phyloP scores from a whole-genome alignment of 441 rosid genomes.

The Brassica hybrid region DNA sequence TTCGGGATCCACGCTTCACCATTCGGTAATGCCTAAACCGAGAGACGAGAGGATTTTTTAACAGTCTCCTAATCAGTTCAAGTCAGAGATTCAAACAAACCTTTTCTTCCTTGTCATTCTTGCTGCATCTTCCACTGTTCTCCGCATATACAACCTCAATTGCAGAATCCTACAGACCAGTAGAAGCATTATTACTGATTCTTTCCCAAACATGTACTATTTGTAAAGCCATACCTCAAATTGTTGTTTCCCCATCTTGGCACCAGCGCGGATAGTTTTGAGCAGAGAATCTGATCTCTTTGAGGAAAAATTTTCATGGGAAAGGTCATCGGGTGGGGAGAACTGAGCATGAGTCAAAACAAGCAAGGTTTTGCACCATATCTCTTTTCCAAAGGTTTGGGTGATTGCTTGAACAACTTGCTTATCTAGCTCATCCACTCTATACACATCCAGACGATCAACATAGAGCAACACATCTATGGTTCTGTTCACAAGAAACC shows the following conservation, averaged over 20 bases:
- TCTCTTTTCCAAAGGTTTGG: conserved; percentile 81
- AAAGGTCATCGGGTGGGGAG: conserved; percentile 82
- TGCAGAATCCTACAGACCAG: too few species aligned
- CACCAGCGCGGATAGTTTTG: conserved; percentile 61
- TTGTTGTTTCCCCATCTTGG: conserved; percentile 54
- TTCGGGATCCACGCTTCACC: too few species aligned
- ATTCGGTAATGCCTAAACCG: too few species aligned
- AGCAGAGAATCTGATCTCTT: conserved; percentile 81
- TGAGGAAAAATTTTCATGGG: conserved; percentile 68
- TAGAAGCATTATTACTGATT: too few species aligned
- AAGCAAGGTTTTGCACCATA: conserved; percentile 82
- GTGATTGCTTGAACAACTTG: conserved; percentile 78
- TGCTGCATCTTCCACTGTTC: too few species aligned
- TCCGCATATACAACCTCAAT: too few species aligned
- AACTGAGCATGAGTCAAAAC: conserved; percentile 93
- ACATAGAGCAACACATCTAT: conserved; percentile 85
- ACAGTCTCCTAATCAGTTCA: too few species aligned
- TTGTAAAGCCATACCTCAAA: too few species aligned
- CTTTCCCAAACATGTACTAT: conserved; percentile 4
- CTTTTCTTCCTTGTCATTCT: too few species aligned
- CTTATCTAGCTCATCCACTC: conserved; percentile 95
- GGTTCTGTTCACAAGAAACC: conserved; percentile 88
- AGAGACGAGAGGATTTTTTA: too few species aligned
- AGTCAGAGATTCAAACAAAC: too few species aligned
- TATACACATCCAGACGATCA: conserved; percentile 91